Evolutionary conservation across 2,329 filamentous ascomycete species (phyloP).

Genomic region (Aspergillus sp.): DNA sequence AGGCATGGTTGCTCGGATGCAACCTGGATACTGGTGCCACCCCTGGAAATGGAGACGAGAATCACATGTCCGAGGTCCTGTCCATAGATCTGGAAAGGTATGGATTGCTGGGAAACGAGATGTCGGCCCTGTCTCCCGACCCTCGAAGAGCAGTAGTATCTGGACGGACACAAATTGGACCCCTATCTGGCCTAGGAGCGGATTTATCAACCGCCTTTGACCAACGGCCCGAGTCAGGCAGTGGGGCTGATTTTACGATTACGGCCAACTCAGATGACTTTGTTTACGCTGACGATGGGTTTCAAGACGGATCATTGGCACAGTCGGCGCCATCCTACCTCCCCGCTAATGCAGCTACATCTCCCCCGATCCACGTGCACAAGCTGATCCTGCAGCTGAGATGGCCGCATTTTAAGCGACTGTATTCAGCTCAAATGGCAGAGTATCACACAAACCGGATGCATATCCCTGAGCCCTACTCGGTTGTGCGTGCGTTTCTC

Average conservation of each 20-base stretch:
- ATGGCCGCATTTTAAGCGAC: slow-evolving; percentile 92
- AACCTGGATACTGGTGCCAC: slow-evolving; percentile 71
- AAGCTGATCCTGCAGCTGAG: slow-evolving; percentile 90
- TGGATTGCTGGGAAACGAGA: slow-evolving; percentile 80
- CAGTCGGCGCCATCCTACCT: slow-evolving; percentile 35
- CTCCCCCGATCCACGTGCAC: slow-evolving; percentile 87
- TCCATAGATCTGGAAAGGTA: slow-evolving; percentile 90
- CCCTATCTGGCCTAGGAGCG: slow-evolving; percentile 68
- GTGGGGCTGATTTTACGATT: slow-evolving; percentile 85
- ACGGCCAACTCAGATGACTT: slow-evolving; percentile 77
- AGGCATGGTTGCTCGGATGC: slow-evolving; percentile 94
- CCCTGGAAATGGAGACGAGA: slow-evolving; percentile 72
- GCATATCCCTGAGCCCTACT: slow-evolving; percentile 96
- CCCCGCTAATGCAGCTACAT: slow-evolving; percentile 53
- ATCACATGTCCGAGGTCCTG: slow-evolving; percentile 92
- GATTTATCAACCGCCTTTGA: slow-evolving; percentile 89
- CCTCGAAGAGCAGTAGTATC: slow-evolving; percentile 51
- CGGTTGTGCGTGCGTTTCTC: slow-evolving; percentile 88
- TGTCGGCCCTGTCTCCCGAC: slow-evolving; percentile 56
- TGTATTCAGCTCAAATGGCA: slow-evolving; percentile 93
- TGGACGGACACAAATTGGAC: slow-evolving; percentile 53
- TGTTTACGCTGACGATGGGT: slow-evolving; percentile 55
- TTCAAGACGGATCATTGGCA: slow-evolving; percentile 32
- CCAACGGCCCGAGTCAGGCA: slow-evolving; percentile 76
- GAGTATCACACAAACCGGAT: slow-evolving; percentile 97